Conservation (phyloP, 1,284 basidiomycete genomes). For the Sanghuangporus sanghuang region DNA sequence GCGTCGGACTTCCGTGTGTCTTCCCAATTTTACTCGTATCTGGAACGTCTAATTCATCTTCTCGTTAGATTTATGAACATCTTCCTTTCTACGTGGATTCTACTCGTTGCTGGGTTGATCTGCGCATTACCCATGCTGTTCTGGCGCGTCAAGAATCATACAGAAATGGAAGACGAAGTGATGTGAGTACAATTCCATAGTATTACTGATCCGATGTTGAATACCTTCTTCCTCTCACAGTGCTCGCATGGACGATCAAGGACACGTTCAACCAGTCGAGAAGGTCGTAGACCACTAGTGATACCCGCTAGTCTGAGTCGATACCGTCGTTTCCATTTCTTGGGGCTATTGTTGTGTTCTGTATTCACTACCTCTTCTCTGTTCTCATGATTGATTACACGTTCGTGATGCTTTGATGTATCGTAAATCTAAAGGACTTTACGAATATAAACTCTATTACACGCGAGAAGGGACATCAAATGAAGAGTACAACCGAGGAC, state of each 20-base stretch:
- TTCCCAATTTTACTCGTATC: background rate
- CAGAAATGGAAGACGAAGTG: slow-evolving; percentile 24
- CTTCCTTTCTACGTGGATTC: slow-evolving; percentile 26
- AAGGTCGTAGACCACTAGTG: background rate
- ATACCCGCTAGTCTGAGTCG: no score
- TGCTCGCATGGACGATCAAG: slow-evolving; percentile 20
- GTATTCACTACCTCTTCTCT: background rate
- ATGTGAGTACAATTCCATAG: slow-evolving; percentile 18
- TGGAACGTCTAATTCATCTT: background rate
- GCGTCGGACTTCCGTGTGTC: slow-evolving; percentile 25
- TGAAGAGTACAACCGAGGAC: background rate
- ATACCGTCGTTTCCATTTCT: no score
- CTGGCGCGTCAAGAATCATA: slow-evolving; percentile 25
- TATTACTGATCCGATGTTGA: background rate
- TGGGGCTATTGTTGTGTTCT: background rate
- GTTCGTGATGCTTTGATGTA: background rate
- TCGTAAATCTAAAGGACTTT: background rate
- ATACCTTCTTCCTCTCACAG: background rate
- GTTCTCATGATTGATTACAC: background rate
- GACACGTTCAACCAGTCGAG: slow-evolving; percentile 14
- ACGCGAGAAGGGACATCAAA: background rate
- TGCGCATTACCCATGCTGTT: slow-evolving; percentile 28
- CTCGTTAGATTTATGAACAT: slow-evolving; percentile 26
- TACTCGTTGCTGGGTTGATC: slow-evolving; percentile 25
- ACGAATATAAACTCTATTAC: background rate